Percentiles rank a stretch among this genome's conserved stretches.
Conservation (phyloP, 1,284 basidiomycete species). For the Heterobasidion occidentale region DNA sequence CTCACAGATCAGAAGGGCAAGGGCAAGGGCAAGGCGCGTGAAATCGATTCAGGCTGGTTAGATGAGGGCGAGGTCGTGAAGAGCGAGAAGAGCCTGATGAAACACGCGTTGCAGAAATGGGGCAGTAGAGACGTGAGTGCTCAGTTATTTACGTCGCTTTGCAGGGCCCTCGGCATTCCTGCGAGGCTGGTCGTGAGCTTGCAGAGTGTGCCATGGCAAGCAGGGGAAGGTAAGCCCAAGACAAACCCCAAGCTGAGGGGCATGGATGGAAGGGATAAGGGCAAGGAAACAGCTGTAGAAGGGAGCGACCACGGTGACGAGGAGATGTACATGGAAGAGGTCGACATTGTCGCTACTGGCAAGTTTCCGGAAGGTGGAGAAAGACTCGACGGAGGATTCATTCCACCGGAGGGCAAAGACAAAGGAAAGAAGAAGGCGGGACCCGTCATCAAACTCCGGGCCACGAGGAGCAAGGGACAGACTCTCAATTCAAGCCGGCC, state of each 20-base stretch:
- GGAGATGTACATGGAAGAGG: constrained; percentile 33
- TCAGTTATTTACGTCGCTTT: constrained; percentile 88
- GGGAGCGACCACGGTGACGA: constrained; percentile 21
- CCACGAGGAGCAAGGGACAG: constrained; percentile 39
- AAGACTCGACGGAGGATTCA: constrained; percentile 28
- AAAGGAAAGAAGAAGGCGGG: constrained; percentile 47
- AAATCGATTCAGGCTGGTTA: constrained; percentile 23
- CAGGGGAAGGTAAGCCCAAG: constrained; percentile 46
- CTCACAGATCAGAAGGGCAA: constrained; percentile 13
- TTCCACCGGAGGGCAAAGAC: constrained; percentile 28
- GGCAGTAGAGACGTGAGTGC: constrained; percentile 87
- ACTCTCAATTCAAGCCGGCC: constrained; percentile 20
- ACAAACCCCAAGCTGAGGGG: constrained; percentile 33
- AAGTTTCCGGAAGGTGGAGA: constrained; percentile 30
- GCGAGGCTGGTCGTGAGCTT: constrained; percentile 85
- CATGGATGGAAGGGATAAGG: constrained; percentile 15
- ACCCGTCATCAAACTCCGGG: constrained; percentile 48
- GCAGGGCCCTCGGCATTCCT: constrained; percentile 83
- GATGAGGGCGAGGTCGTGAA: constrained; percentile 64
- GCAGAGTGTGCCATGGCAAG: constrained; percentile 86
- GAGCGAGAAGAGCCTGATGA: constrained; percentile 81
- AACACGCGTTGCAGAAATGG: constrained; percentile 72
- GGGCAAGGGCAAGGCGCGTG: constrained; percentile 22
- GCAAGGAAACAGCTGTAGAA: constrained; percentile 28
- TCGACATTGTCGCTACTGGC: constrained; percentile 18